Percentiles rank a stretch among this genome's conserved stretches.
Evolutionary conservation across 23 red algal genomes (phyloP).

Genomic region (Agarophyton chilense): DNA sequence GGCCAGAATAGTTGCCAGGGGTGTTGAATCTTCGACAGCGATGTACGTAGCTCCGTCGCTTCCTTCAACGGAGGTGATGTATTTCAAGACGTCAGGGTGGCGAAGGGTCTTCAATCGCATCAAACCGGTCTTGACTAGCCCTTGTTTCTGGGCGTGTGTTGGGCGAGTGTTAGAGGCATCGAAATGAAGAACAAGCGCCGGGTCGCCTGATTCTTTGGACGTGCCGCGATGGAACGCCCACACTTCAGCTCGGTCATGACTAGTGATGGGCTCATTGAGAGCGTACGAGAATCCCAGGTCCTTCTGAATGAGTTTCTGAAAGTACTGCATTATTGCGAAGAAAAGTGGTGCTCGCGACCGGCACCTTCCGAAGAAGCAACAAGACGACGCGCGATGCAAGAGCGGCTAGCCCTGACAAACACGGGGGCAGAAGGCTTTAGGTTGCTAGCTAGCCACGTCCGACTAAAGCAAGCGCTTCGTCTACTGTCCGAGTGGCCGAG

Average conservation of each 20-base stretch:
- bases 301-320: conserved; percentile 82
- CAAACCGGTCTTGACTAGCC: conserved; percentile 60
- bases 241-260: conserved; percentile 43
- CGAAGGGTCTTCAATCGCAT: conserved; percentile 82
- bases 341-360: not conserved
- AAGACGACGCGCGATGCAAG: not conserved
- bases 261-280: conserved; percentile 40
- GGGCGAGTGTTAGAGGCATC: conserved; percentile 37
- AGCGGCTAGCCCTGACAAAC: not conserved
- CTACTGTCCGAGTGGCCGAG: too few relatives aligned
- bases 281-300: conserved; percentile 67
- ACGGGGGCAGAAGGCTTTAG: not conserved
- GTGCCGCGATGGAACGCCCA: conserved; percentile 65
- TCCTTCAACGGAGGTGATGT: conserved; percentile 67
- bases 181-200: conserved; percentile 58
- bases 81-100: conserved; percentile 94
- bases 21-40: conserved; percentile 88
- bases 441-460: too few relatives aligned
- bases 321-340: conserved; percentile 57
- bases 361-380: not conserved
- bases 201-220: conserved; percentile 36
- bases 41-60: conserved; percentile 76
- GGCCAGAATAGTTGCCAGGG: conserved; percentile 65
- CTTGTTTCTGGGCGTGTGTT: not conserved
- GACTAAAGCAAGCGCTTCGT: too few relatives aligned